Percentiles rank a stretch among this genome's conserved stretches.
Evolutionary conservation across 768 basidiomycete species (phyloP).

Genomic region (Hydnomerulius pinastri): DNA sequence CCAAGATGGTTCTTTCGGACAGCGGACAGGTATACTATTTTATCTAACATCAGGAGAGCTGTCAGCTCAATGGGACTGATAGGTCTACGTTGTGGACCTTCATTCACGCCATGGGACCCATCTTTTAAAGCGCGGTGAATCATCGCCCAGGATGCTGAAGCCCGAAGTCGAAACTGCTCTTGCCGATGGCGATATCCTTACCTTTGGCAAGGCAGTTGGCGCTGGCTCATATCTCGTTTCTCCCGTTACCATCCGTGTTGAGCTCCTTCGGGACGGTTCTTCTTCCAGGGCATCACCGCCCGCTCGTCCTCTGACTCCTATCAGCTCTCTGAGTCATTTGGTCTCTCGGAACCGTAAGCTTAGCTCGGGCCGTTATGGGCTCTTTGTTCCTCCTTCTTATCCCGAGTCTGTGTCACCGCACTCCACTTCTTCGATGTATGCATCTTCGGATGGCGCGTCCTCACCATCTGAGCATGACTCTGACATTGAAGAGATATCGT

Average conservation of each 20-base stretch:
- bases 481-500: conserved; percentile 53
- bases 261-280: conserved; percentile 40
- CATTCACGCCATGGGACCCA: conserved; percentile 79
- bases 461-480: conserved; percentile 44
- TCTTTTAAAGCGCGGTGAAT: conserved; percentile 54
- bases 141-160: conserved; percentile 46
- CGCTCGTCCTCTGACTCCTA: conserved; percentile 3
- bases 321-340: conserved; percentile 32
- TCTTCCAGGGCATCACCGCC: conserved; percentile 22
- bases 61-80: conserved; percentile 16
- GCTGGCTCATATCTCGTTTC: conserved; percentile 59
- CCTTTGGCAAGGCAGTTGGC: conserved; percentile 77
- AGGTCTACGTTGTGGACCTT: conserved; percentile 74
- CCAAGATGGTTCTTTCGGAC: conserved; percentile 73
- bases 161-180: conserved; percentile 60
- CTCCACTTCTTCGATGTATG: conserved; percentile 44
- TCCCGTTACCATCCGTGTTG: conserved; percentile 63
- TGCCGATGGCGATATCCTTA: conserved; percentile 67
- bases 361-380: conserved; percentile 63
- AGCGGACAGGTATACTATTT: conserved; percentile 60
- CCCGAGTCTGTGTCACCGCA: conserved; percentile 25
- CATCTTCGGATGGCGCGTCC: conserved; percentile 36
- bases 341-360: conserved; percentile 31
- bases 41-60: conserved; percentile 15
- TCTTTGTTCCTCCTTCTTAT: conserved; percentile 40